These are phyloP conservation scores for Pestalotiopsis sp. DNA, from an alignment of 2,329 filamentous ascomycete genomes.

Conservation along the genomic window DNA sequence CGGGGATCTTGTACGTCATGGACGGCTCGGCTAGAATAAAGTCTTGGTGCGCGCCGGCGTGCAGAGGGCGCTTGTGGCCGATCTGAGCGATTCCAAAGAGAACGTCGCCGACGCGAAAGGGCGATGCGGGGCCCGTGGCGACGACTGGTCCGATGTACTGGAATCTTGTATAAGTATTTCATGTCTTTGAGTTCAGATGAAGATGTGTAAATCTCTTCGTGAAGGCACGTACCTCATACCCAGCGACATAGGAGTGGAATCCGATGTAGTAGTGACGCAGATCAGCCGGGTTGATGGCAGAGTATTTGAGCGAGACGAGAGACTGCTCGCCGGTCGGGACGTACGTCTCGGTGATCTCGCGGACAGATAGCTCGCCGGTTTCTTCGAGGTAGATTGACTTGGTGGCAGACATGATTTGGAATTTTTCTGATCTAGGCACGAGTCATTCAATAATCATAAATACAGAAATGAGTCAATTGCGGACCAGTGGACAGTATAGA, in stretches of 20 bases:
- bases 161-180: not conserved
- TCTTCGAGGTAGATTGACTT: constrained; percentile 17
- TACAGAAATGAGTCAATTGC: too few relatives aligned
- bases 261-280: constrained; percentile 23
- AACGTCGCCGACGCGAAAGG: constrained; percentile 16
- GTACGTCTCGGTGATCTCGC: constrained; percentile 12
- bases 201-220: not conserved
- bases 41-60: constrained; percentile 24
- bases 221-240: constrained; percentile 20
- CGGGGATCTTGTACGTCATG: constrained; percentile 12
- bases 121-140: constrained; percentile 15
- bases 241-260: constrained; percentile 22
- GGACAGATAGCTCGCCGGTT: constrained; percentile 7
- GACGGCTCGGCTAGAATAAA: constrained; percentile 19
- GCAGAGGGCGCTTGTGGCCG: constrained; percentile 18
- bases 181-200: not conserved
- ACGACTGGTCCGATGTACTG: constrained; percentile 19
- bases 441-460: not conserved
- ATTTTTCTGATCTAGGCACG: not conserved
- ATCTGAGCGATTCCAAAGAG: constrained; percentile 21
- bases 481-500: too few relatives aligned
- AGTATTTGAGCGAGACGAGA: constrained; percentile 20
- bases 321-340: constrained; percentile 17
- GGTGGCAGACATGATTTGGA: not conserved
- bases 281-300: constrained; percentile 26